Percentiles rank a stretch among this genome's conserved stretches.
Conservation (phyloP, 495 filamentous ascomycete genomes). For the Tetracladium marchalianum region DNA sequence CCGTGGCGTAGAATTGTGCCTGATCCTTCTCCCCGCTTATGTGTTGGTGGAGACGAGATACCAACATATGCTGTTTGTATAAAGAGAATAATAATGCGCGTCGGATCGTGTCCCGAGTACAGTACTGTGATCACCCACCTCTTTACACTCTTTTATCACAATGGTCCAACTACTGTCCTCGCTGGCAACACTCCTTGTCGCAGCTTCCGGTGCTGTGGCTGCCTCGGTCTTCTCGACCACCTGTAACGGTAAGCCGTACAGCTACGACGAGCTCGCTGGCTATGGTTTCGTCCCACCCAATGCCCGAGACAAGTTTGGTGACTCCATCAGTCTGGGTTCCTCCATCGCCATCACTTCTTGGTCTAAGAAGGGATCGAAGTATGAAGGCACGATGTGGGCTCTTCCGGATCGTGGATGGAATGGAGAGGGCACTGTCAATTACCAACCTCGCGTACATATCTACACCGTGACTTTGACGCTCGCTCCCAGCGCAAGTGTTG, state of each 20-base stretch:
- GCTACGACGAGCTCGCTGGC: constrained; percentile 61
- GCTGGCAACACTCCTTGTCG: too few relatives aligned
- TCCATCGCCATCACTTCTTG: constrained; percentile 55
- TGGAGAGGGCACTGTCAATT: constrained; percentile 68
- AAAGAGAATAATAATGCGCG: too few relatives aligned
- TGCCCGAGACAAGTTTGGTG: constrained; percentile 58
- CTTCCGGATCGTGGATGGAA: constrained; percentile 68
- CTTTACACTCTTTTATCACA: too few relatives aligned
- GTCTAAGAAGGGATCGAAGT: constrained; percentile 46
- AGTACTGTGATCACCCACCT: too few relatives aligned
- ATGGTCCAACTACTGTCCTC: too few relatives aligned
- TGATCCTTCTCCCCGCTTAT: too few relatives aligned
- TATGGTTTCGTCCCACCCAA: constrained; percentile 55
- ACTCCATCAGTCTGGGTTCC: constrained; percentile 64
- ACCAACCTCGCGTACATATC: constrained; percentile 63
- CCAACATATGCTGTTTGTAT: too few relatives aligned
- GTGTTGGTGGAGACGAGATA: too few relatives aligned
- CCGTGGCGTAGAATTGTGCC: too few relatives aligned
- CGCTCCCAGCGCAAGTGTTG: constrained; percentile 37
- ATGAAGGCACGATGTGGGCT: constrained; percentile 53
- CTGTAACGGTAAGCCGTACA: constrained; percentile 55
- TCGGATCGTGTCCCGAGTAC: too few relatives aligned
- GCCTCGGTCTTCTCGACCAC: constrained; percentile 9
- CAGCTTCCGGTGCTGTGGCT: too few relatives aligned
- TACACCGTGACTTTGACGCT: constrained; percentile 51